Base-by-base conservation (phyloP, 1,139 yeast genomes). In the Blastobotrys capitulatus region DNA sequence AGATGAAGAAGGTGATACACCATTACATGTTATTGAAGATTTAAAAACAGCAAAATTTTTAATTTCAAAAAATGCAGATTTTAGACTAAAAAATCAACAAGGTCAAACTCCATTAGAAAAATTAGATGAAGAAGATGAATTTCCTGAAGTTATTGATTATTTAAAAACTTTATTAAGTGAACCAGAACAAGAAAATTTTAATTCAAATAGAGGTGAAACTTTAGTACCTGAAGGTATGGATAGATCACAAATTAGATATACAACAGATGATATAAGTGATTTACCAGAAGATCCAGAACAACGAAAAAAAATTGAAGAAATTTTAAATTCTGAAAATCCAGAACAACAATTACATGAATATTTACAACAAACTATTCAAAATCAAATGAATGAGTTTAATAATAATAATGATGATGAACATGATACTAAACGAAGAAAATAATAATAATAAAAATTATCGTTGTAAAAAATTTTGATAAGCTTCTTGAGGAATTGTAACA, bases 1-100 rank as follows among this genome's bases (percentile, higher is more conserved):
- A 53, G 99, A 92, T 60, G 72, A 72, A 31, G 98, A 94, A 59
- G 97, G 98, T 0, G 99, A 92, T 60, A 86, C 97, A 0, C 97
- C 98, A 0, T 73, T 92, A 55, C 97, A 92, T 65, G 95, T 89
- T 56, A 88, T 82, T 26, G 98, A 94, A 63, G 85, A 82, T 51
- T 68, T 78, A 0, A 70, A 65, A 1, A 76, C 81, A 1, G 97
- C 96, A 1, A 77, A 76, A 57, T 61, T 74, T 34, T 69, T 92
- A 51, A 74, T 92, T 1, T 86, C 80, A 59, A 78, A 80, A 49
- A 74, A 77, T 1, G 96, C 92, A 0, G 84, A 87, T 66, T 75
- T 72, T 64, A 77, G 68, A 44, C 60, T 79, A 44, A 78, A 74
- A 63, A 92, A 92, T 64, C 66, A 69, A 39, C 95, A 86, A 37